Conservation (phyloP, 2,329 filamentous ascomycete species). For the Sporothrix euskadiensis region DNA sequence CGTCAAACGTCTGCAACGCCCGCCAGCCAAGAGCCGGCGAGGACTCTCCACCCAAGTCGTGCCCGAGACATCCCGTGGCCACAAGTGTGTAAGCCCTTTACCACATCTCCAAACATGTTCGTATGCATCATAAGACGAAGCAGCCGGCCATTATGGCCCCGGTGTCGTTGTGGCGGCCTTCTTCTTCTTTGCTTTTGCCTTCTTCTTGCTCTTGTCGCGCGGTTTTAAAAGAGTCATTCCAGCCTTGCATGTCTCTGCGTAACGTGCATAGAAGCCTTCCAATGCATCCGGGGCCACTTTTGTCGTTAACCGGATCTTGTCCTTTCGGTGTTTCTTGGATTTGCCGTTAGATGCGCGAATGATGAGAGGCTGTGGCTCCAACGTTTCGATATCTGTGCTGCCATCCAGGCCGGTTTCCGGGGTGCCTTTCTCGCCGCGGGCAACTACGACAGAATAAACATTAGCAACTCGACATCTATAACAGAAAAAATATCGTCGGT, state of each 20-base stretch:
- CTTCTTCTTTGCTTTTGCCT: conserved; percentile 75
- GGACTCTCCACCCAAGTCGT: not conserved
- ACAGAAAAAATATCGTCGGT: not conserved
- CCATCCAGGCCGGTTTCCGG: not conserved
- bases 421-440: conserved; percentile 16
- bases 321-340: conserved; percentile 55
- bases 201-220: conserved; percentile 84
- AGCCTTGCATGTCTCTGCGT: conserved; percentile 86
- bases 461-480: not conserved
- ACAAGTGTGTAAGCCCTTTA: not conserved
- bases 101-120: too few relatives aligned
- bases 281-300: conserved; percentile 74
- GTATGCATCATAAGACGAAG: not conserved
- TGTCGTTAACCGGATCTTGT: conserved; percentile 77
- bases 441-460: conserved; percentile 22
- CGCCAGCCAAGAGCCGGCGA: not conserved
- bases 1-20: too few relatives aligned
- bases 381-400: conserved; percentile 34
- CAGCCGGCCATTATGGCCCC: conserved; percentile 12
- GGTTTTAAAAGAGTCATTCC: conserved; percentile 92
- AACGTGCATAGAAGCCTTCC: conserved; percentile 77
- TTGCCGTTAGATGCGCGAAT: conserved; percentile 84
- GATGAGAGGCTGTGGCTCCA: conserved; percentile 67
- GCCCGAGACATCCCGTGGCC: not conserved
- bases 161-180: conserved; percentile 45